These are phyloP conservation scores for Teratosphaeria nubilosa DNA, from an alignment of 2,329 filamentous ascomycete species.

Conservation along the genomic window DNA sequence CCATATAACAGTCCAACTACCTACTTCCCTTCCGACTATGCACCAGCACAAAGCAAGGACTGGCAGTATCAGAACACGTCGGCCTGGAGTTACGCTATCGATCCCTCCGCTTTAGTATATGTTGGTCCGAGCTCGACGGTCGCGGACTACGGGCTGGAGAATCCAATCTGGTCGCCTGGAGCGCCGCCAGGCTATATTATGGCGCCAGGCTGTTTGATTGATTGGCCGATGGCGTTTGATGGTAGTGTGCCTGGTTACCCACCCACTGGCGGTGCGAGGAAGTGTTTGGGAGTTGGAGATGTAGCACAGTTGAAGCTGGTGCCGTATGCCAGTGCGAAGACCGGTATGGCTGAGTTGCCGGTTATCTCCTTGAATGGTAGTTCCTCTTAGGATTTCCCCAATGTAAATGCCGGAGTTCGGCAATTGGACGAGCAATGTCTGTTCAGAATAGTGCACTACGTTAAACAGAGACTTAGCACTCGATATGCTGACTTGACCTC, in stretches of 20 bases:
- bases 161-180: constrained; percentile 27
- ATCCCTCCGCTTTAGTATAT: constrained; percentile 21
- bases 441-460: neutral
- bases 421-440: neutral
- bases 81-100: constrained; percentile 29
- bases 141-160: constrained; percentile 9
- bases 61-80: constrained; percentile 21
- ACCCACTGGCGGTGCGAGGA: constrained; percentile 15
- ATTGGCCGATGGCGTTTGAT: constrained; percentile 23
- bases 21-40: constrained; percentile 6
- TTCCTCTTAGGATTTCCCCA: neutral
- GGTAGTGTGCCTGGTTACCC: constrained; percentile 22
- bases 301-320: constrained; percentile 21
- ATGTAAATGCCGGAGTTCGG: neutral
- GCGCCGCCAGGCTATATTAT: constrained; percentile 24
- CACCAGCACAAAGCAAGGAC: constrained; percentile 19
- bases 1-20: constrained; percentile 6
- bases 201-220: constrained; percentile 25
- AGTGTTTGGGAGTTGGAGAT: constrained; percentile 17
- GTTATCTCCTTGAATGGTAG: constrained; percentile 8
- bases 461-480: neutral
- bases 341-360: constrained; percentile 30
- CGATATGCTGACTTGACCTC: neutral
- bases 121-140: constrained; percentile 4
- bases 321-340: constrained; percentile 28